Evolutionary conservation across 495 filamentous ascomycete genomes (phyloP), one percentile per base, ranked within the genome.

Genomic region (Daldinia caldariorum): DNA sequence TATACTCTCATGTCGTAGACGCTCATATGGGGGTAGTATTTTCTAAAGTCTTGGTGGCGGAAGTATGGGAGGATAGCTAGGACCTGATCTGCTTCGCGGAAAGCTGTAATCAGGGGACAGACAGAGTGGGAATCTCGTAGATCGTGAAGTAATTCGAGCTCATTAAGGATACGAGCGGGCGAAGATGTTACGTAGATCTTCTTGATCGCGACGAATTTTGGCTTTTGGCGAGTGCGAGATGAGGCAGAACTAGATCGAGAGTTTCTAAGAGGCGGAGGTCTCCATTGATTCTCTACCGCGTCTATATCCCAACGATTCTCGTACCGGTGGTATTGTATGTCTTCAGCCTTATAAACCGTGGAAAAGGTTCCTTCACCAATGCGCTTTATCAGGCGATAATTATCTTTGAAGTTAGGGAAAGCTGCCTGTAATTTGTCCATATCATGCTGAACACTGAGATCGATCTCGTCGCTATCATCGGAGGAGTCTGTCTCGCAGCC

Each of bases 331-430:
- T 97, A 97, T 29, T 88, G 83, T n/a, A 97, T 81, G 77, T 99
- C 96, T 79, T 99, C 95, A 37, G 95, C 95, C 78, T 98, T 98
- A 81, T 98, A 99, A 0, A 99, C 95, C 10, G 94, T 97, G 0
- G 94, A 97, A 74, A 99, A 99, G 16, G 95, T 99, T 38, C 94
- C 95, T 87, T 98, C 95, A 67, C 95, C 95, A 71, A 99, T 98
- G 57, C 94, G 90, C 81, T 97, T 97, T 72, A 99, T 94, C 55
- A 99, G 79, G 31, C 95, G 89, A 80, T 93, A 99, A 37, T 87
- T 86, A 59, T 90, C 83, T 39, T 88, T 90, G 66, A 97, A 94
- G n/a, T 90, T 90, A 29, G 87, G 87, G 72, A 98, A 97, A 26
- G 86, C 90, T 10, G 90, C 82, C 68, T 96, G 89, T 43, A 99